These are phyloP conservation scores for Psidium guajava DNA, from an alignment of 345 rosid species.

Conservation along the genomic window DNA sequence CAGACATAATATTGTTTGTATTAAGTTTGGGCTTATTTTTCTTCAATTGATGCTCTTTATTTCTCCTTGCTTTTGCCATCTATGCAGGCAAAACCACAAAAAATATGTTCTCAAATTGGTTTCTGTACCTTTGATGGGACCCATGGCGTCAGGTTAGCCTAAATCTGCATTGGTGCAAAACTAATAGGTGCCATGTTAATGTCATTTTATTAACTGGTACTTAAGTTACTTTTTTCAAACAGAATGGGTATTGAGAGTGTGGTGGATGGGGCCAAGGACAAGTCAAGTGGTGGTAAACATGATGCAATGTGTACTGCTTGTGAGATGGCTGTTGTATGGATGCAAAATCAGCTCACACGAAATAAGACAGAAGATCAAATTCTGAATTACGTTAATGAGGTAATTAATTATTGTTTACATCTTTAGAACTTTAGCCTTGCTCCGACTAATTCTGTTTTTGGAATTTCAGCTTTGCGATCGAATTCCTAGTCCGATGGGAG, in stretches of 20 bases:
- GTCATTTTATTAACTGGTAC: not conserved
- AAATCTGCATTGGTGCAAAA: not conserved
- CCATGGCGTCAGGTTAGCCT: constrained; percentile 52
- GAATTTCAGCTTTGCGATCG: constrained; percentile 61
- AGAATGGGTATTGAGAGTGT: constrained; percentile 67
- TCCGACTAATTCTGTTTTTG: not conserved
- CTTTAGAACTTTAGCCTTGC: not conserved
- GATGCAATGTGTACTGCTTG: constrained; percentile 63
- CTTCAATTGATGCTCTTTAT: not conserved
- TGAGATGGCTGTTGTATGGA: constrained; percentile 90
- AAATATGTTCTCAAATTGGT: constrained; percentile 77
- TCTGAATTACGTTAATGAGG: constrained; percentile 62
- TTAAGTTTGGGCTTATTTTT: not conserved
- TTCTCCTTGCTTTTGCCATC: not conserved
- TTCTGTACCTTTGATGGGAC: constrained; percentile 66
- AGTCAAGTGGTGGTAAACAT: constrained; percentile 24
- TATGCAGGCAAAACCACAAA: constrained; percentile 49
- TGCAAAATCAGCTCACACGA: constrained; percentile 60
- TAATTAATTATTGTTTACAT: constrained; percentile 1
- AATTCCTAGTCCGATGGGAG: constrained; percentile 80
- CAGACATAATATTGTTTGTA: not conserved
- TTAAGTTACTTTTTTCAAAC: not conserved
- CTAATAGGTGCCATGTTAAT: not conserved
- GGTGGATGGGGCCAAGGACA: constrained; percentile 25
- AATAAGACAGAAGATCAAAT: constrained; percentile 63